phyloP scores from a whole-genome alignment of 164 flowering plant genomes.

The Sextonia rubra region DNA sequence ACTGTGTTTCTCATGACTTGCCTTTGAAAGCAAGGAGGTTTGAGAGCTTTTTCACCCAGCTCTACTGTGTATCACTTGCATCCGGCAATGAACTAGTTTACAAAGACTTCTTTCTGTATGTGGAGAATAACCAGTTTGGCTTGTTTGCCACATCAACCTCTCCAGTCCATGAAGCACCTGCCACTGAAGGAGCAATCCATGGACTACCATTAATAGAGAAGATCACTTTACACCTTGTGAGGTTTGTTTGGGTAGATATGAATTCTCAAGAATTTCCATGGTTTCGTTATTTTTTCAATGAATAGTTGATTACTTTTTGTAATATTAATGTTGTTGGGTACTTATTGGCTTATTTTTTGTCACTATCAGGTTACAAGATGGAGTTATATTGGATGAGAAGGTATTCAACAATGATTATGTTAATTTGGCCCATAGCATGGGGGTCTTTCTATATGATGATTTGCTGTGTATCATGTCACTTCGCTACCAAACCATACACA shows the following conservation, averaged over 20 bases:
- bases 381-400: constrained; percentile 75
- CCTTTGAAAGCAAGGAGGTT: constrained; percentile 70
- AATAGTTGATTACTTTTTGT: neutral
- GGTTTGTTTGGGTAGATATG: constrained; percentile 40
- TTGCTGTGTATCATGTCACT: constrained; percentile 83
- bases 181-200: constrained; percentile 65
- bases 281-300: constrained; percentile 1
- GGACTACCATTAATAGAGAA: constrained; percentile 88
- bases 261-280: neutral
- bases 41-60: constrained; percentile 80
- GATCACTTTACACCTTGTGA: constrained; percentile 88
- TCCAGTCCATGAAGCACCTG: constrained; percentile 77
- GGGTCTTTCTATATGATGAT: constrained; percentile 96
- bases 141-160: constrained; percentile 92
- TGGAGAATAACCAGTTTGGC: constrained; percentile 82
- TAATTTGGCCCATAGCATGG: constrained; percentile 70
- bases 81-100: constrained; percentile 81
- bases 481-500: constrained; percentile 84
- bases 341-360: constrained; percentile 4
- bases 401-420: constrained; percentile 80
- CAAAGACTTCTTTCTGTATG: constrained; percentile 90
- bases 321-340: constrained; percentile 1
- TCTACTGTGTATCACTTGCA: constrained; percentile 74
- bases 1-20: constrained; percentile 54
- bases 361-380: constrained; percentile 72